These are phyloP conservation scores for Leucocoprinus birnbaumii DNA, from an alignment of 768 basidiomycete genomes.

Conservation along the genomic window DNA sequence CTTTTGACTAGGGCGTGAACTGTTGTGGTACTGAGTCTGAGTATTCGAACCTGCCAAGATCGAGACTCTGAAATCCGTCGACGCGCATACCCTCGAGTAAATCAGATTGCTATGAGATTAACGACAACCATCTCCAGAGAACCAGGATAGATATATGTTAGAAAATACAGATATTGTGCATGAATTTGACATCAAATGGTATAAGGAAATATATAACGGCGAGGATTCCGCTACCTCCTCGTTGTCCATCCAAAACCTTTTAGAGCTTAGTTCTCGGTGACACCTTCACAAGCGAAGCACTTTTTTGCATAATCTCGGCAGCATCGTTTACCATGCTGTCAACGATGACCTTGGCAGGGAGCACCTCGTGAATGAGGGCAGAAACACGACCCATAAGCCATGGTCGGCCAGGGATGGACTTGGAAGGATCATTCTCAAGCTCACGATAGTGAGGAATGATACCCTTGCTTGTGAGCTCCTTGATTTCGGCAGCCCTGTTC, in stretches of 20 bases:
- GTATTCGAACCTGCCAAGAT: too few relatives aligned
- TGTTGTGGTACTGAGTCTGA: too few relatives aligned
- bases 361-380: constrained; percentile 67
- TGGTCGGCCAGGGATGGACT: constrained; percentile 56
- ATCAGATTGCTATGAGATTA: too few relatives aligned
- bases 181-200: too few relatives aligned
- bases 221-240: too few relatives aligned
- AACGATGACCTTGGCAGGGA: constrained; percentile 81
- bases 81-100: too few relatives aligned
- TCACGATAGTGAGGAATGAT: constrained; percentile 74
- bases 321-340: constrained; percentile 66
- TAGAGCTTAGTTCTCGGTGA: constrained; percentile 49
- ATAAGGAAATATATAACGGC: too few relatives aligned
- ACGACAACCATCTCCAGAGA: too few relatives aligned
- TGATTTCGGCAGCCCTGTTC: constrained; percentile 79
- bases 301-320: constrained; percentile 29
- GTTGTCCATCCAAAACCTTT: not conserved
- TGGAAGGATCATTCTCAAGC: constrained; percentile 78
- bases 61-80: too few relatives aligned
- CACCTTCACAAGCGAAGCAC: constrained; percentile 33
- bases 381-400: constrained; percentile 89
- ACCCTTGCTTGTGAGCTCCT: constrained; percentile 79
- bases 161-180: too few relatives aligned
- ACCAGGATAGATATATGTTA: too few relatives aligned
- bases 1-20: too few relatives aligned